Evolutionary conservation across 2,329 filamentous ascomycete species (phyloP).

Genomic region (Sporothrix protearum): DNA sequence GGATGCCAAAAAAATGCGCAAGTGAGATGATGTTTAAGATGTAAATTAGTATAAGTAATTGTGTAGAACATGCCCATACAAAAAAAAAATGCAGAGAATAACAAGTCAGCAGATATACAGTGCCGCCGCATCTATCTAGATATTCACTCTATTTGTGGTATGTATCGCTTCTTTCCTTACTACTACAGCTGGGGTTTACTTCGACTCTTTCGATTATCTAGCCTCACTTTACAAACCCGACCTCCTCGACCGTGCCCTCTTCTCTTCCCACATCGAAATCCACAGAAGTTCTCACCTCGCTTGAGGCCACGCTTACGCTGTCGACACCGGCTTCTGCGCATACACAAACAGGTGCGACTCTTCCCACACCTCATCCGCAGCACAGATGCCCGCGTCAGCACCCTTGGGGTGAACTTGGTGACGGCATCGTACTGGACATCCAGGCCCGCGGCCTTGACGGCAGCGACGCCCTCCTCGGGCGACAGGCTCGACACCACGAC

Average conservation of each 20-base stretch:
- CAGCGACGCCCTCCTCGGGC: constrained; percentile 28
- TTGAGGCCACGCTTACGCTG: background rate
- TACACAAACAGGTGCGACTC: constrained; percentile 34
- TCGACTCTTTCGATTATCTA: background rate
- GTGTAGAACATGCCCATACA: background rate
- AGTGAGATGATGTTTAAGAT: background rate
- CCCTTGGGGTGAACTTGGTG: constrained; percentile 28
- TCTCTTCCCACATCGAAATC: background rate
- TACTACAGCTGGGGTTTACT: background rate
- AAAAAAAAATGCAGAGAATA: background rate
- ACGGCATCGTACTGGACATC: constrained; percentile 25
- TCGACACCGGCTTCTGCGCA: constrained; percentile 28
- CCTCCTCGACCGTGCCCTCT: background rate
- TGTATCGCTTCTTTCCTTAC: no score
- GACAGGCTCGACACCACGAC: constrained; percentile 31
- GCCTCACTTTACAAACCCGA: background rate
- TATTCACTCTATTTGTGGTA: background rate
- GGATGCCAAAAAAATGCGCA: background rate
- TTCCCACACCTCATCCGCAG: constrained; percentile 32
- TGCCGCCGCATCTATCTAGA: background rate
- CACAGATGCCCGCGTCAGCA: constrained; percentile 32
- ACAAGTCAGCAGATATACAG: background rate
- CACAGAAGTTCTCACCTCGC: background rate
- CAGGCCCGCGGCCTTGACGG: constrained; percentile 29
- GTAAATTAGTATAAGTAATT: background rate